phyloP scores from a whole-genome alignment of 2,329 filamentous ascomycete species.

The Lasiodiplodia hormozganensis region DNA sequence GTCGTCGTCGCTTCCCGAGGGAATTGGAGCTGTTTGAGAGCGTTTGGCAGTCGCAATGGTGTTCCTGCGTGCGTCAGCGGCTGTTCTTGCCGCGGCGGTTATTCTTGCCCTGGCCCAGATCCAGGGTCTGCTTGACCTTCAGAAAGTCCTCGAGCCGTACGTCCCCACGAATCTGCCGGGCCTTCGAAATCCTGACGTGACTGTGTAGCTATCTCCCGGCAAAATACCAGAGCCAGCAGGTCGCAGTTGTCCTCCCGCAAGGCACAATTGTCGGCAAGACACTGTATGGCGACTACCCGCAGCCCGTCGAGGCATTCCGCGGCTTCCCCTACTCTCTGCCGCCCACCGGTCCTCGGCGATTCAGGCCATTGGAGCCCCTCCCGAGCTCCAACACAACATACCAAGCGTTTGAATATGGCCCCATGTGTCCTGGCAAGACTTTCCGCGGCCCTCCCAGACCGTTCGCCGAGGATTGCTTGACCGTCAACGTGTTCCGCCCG shows the following conservation, averaged over 20 bases:
- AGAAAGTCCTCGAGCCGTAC: conserved; percentile 27
- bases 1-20: not conserved
- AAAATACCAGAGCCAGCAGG: conserved; percentile 5
- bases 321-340: conserved; percentile 36
- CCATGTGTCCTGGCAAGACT: conserved; percentile 34
- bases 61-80: conserved; percentile 22
- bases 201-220: conserved; percentile 15
- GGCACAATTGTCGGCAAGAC: conserved; percentile 32
- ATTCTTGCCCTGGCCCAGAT: conserved; percentile 23
- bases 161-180: not conserved
- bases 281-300: conserved; percentile 27
- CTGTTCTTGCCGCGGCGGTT: conserved; percentile 21
- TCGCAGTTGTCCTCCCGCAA: conserved; percentile 31
- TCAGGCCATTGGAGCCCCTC: conserved; percentile 35
- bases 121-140: conserved; percentile 19
- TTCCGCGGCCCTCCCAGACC: conserved; percentile 32
- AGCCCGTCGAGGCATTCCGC: conserved; percentile 33
- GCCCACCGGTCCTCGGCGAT: conserved; percentile 34
- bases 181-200: not conserved
- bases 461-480: conserved; percentile 37
- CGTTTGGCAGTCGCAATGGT: conserved; percentile 11
- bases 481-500: conserved; percentile 35
- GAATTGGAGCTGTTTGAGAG: not conserved
- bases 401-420: conserved; percentile 34
- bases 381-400: conserved; percentile 29